phyloP scores from a whole-genome alignment of 2,329 filamentous ascomycete species.

The Penicillium paneum region DNA sequence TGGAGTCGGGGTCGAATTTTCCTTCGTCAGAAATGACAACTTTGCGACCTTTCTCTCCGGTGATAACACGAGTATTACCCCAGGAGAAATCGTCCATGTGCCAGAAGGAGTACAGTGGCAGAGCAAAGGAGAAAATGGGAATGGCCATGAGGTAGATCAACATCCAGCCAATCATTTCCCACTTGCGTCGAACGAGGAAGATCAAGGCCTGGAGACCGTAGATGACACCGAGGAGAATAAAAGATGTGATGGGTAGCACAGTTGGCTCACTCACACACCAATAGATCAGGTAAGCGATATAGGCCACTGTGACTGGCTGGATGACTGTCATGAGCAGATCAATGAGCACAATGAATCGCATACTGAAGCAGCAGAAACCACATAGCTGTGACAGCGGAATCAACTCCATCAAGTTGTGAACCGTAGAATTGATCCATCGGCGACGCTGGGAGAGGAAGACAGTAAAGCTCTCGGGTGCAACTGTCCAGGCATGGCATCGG shows the following conservation, averaged over 20 bases:
- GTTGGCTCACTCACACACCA: slow-evolving; percentile 60
- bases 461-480: slow-evolving; percentile 88
- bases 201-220: slow-evolving; percentile 97
- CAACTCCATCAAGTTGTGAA: slow-evolving; percentile 95
- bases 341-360: slow-evolving; percentile 96
- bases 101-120: slow-evolving; percentile 96
- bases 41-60: slow-evolving; percentile 88
- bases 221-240: slow-evolving; percentile 88
- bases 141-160: slow-evolving; percentile 88
- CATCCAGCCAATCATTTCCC: slow-evolving; percentile 99
- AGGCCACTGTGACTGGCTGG: slow-evolving; percentile 85
- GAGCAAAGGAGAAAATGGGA: slow-evolving; percentile 83
- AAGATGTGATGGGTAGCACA: slow-evolving; percentile 76
- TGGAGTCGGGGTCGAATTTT: slow-evolving; percentile 89
- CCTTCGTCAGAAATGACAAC: slow-evolving; percentile 93
- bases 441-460: slow-evolving; percentile 98
- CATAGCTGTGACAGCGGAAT: slow-evolving; percentile 91
- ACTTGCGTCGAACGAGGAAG: slow-evolving; percentile 93
- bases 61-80: slow-evolving; percentile 98
- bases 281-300: slow-evolving; percentile 85
- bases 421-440: slow-evolving; percentile 99
- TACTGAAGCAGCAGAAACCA: slow-evolving; percentile 99
- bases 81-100: slow-evolving; percentile 99
- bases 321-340: slow-evolving; percentile 89
- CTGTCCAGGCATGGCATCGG: slow-evolving; percentile 90